Base-by-base conservation (phyloP, 371 early-diverging fungal species). In the Mucor mucedo region DNA sequence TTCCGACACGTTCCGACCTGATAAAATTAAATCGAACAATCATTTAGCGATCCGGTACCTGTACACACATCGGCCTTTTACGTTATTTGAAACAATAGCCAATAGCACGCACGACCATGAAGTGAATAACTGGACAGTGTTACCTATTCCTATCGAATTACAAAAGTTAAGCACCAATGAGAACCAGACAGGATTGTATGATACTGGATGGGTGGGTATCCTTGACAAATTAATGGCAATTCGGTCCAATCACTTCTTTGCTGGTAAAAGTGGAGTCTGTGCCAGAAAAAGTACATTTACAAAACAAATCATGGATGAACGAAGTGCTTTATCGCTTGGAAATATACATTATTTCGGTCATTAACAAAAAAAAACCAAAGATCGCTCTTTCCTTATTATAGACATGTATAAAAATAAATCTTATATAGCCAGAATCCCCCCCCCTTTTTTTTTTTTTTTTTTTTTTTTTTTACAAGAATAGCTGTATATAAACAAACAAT, bases 91-190 rank as follows among this genome's bases (percentile, higher is more conserved):
- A 28, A 50, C 50, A 0, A 50, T 5, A 4, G 27, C 21, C 4
- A 35, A 35, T 3, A 21, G 27, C 4, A 7, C n/a, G 6, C 21
- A n/a, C 2, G 16, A 47, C 16, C 21, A 47, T 21, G 8, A 2
- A 21, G 21, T 47, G 3, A 21, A 47, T n/a, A 47, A 47, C 21
- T 47, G 47, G 47, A 47, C 16, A 7, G 5, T 47, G 16, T 47
- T 47, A 9, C 47, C 47, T 7, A 47, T 28, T 5, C 32, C 30
- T 10, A 21, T 5, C 72, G 73, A 1, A 44, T 58, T 1, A 13
- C 44, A 11, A 27, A 93, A 54, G 87, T 87, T 5, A 85, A 75
- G 66, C 91, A 92, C 59, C 75, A 77, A 77, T 73, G 73, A 2
- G 8, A 21, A 55, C 54, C 76, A 27, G 30, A 78, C 2, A 66